Conservation (phyloP, 106 monocot species). For the Dendrobium officinale region DNA sequence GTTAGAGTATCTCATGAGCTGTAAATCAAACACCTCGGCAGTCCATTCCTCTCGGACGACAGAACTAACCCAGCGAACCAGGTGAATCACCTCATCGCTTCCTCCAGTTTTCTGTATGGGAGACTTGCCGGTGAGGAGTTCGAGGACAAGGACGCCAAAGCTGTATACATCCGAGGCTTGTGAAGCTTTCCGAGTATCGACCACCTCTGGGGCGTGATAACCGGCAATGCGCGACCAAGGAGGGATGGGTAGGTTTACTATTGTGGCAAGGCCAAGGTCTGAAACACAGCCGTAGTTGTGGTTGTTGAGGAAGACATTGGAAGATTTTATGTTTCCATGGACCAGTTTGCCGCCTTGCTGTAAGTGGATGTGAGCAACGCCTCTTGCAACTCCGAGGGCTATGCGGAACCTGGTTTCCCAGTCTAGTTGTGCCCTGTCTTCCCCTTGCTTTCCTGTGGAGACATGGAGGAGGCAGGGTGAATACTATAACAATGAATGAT, state of each 20-base stretch:
- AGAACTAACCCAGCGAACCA: conserved; percentile 14
- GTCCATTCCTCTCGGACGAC: conserved; percentile 22
- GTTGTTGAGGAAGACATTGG: conserved; percentile 51
- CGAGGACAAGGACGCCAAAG: conserved; percentile 48
- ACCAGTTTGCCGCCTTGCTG: conserved; percentile 26
- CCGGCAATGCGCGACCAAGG: conserved; percentile 23
- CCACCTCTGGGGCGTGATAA: conserved; percentile 39
- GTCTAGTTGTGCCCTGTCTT: conserved; percentile 18
- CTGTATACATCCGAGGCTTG: conserved; percentile 44
- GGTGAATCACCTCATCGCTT: conserved; percentile 15
- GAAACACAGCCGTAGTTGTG: conserved; percentile 33
- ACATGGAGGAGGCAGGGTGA: neutral
- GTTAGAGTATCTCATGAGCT: conserved; percentile 9
- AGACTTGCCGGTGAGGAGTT: conserved; percentile 48
- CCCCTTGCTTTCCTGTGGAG: conserved; percentile 13
- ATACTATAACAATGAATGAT: too few relatives aligned
- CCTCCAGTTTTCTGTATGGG: conserved; percentile 24
- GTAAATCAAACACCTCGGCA: conserved; percentile 13
- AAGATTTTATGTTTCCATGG: conserved; percentile 59
- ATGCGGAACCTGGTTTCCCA: conserved; percentile 42
- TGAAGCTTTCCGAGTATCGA: conserved; percentile 14
- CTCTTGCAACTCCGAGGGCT: conserved; percentile 37
- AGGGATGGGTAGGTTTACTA: conserved; percentile 13
- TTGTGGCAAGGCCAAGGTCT: conserved; percentile 23
- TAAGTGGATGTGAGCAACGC: conserved; percentile 35